A percentile compares a stretch with the other conserved stretches of the same genome.
These are phyloP conservation scores for Pleurotus salmoneostramineus DNA, from an alignment of 768 basidiomycete genomes.

Conservation along the genomic window DNA sequence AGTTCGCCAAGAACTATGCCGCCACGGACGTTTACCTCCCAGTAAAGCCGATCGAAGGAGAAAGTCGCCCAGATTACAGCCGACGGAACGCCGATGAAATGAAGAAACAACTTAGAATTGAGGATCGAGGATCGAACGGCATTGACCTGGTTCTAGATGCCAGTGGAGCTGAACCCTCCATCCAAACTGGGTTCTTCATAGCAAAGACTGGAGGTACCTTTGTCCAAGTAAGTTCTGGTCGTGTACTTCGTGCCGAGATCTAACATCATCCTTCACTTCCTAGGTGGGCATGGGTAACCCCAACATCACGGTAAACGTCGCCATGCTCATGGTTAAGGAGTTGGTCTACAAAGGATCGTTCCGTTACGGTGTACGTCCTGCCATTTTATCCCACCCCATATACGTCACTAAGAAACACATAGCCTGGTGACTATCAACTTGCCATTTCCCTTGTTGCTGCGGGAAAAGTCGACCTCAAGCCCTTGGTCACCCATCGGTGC, in stretches of 20 bases:
- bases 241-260: neutral
- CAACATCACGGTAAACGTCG: conserved; percentile 71
- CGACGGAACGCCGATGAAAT: conserved; percentile 66
- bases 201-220: conserved; percentile 74
- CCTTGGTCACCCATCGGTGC: conserved; percentile 85
- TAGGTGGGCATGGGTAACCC: conserved; percentile 87
- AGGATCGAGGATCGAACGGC: conserved; percentile 63
- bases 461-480: conserved; percentile 82
- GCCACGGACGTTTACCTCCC: conserved; percentile 77
- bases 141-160: conserved; percentile 91
- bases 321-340: conserved; percentile 71
- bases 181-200: conserved; percentile 79
- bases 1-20: conserved; percentile 83
- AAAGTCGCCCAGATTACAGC: conserved; percentile 69
- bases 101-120: conserved; percentile 59
- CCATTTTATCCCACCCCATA: neutral
- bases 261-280: neutral
- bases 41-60: conserved; percentile 53
- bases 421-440: conserved; percentile 84
- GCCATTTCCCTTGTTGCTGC: conserved; percentile 81
- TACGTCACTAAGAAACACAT: neutral
- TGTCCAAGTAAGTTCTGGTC: conserved; percentile 46
- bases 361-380: conserved; percentile 68
- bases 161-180: conserved; percentile 89
- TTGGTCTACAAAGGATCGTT: conserved; percentile 86